Evolutionary conservation across 73 alveolate genomes (phyloP).

Genomic region (Paramecium pentaurelia): DNA sequence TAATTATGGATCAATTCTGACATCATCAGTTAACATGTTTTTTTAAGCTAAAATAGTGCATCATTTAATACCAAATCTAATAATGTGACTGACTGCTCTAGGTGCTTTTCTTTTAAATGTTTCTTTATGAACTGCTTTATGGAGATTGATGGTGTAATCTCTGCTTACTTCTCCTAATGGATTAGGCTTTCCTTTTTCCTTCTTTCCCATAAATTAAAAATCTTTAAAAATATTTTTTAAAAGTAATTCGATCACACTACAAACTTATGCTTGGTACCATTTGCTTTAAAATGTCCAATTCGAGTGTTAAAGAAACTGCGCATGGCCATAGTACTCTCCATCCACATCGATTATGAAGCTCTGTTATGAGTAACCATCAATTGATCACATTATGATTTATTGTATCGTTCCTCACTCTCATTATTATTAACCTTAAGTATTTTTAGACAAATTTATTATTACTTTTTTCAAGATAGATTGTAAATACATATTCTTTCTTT

Average conservation of each 20-base stretch:
- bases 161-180: conserved; percentile 75
- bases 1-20: conserved; percentile 90
- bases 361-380: neutral
- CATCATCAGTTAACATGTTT: conserved; percentile 93
- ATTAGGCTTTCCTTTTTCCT: conserved; percentile 57
- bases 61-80: conserved; percentile 64
- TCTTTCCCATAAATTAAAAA: neutral
- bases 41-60: conserved; percentile 62
- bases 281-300: neutral
- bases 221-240: neutral
- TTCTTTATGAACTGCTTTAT: conserved; percentile 87
- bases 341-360: conserved; percentile 1
- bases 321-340: conserved; percentile 28
- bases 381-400: neutral
- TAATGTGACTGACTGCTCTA: conserved; percentile 86
- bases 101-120: conserved; percentile 95
- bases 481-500: conserved; percentile 35
- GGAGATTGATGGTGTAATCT: conserved; percentile 90
- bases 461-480: conserved; percentile 22
- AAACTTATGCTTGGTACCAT: neutral
- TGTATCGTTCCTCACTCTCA: neutral
- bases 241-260: neutral
- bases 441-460: neutral
- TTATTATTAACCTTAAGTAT: conserved; percentile 20
- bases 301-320: conserved; percentile 22